Evolutionary conservation across 768 basidiomycete genomes (phyloP), one percentile per base, ranked within the genome.

Genomic region (Psilocybe tampanensis): DNA sequence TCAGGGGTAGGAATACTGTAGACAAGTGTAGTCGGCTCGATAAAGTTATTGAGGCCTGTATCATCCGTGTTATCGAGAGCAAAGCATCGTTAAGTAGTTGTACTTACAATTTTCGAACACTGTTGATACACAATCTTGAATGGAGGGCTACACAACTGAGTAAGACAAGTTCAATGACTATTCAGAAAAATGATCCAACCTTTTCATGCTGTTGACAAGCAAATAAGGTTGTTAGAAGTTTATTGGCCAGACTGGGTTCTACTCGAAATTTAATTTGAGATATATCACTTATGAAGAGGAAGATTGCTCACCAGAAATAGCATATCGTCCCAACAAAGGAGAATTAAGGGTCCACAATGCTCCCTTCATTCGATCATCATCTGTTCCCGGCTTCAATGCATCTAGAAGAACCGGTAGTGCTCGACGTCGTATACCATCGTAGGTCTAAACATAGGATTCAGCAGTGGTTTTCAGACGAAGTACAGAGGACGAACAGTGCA

Each of bases 331-430:
- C 60, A 93, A 86, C 4, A 78, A 76, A 9, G 85, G 76, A 8
- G 79, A 75, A 64, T 90, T 87, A 26, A 94, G 67, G 3, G 88
- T 86, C 84, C 91, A 94, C 18, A 94, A 71, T 2, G 92, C 90
- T 9, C 94, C 94, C 74, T 97, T 95, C 86, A 94, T 92, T n/a
- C 89, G 81, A 68, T 94, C 92, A 63, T 92, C 91, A 36, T 95
- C 92, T 18, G 80, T 81, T 2, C 88, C 91, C 6, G 87, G 85
- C 48, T 82, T 77, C 50, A 89, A 72, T 4, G 83, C 81, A 39
- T 76, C 69, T 58, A 84, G 82, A n/a, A 89, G 68, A 42, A 74
- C 58, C 8, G 88, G 86, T 18, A 89, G 74, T 34, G 81, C 80
- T n/a, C 88, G 82, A 15, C 78, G 79, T 32, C 86, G 78, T 34